Conservation (phyloP, 1,284 basidiomycete genomes). For the Trichosporon sp. region DNA sequence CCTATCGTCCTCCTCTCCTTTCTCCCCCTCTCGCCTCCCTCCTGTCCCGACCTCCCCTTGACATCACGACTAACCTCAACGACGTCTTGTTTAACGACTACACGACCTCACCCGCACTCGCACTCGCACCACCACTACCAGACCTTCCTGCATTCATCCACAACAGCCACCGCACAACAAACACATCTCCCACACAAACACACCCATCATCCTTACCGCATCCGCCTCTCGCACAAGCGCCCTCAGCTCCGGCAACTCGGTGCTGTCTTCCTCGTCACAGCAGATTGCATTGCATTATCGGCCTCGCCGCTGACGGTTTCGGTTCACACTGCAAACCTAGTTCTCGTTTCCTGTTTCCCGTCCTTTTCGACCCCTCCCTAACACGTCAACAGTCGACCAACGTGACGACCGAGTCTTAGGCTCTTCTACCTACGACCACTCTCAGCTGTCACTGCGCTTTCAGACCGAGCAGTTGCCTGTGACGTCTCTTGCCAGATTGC, state of each 20-base stretch:
- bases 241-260: background rate
- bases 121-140: background rate
- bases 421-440: background rate
- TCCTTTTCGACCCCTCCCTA: background rate
- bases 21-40: constrained; percentile 6
- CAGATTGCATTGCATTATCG: background rate
- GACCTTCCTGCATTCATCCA: background rate
- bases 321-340: background rate
- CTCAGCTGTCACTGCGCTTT: background rate
- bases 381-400: background rate
- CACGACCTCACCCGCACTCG: background rate
- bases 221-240: background rate
- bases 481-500: background rate
- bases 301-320: background rate
- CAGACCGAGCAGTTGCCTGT: background rate
- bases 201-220: constrained; percentile 9
- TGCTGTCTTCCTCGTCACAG: background rate
- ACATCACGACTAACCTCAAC: background rate
- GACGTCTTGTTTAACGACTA: background rate
- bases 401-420: background rate
- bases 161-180: background rate
- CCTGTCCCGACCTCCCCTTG: constrained; percentile 1
- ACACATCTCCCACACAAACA: too few species aligned
- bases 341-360: background rate
- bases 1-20: background rate